A percentile compares a stretch with the other conserved stretches of the same genome.
These are phyloP conservation scores for Collybia sordida DNA, from an alignment of 768 basidiomycete genomes.

Conservation along the genomic window DNA sequence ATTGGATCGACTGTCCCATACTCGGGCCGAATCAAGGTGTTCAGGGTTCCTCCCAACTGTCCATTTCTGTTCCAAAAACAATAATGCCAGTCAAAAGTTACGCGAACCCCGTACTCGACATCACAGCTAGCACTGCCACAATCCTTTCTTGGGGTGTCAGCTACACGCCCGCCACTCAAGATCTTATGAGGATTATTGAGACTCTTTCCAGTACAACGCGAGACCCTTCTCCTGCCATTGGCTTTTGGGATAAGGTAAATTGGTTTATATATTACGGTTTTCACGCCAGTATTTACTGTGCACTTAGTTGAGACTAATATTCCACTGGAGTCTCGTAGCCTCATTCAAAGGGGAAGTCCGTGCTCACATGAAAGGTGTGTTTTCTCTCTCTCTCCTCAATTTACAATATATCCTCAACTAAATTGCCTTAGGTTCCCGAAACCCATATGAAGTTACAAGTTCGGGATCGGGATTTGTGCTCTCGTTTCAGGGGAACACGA, in stretches of 20 bases:
- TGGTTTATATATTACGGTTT: neutral
- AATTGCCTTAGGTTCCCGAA: conserved; percentile 61
- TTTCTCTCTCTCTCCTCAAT: neutral
- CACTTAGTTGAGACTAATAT: conserved; percentile 64
- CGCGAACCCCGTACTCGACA: conserved; percentile 67
- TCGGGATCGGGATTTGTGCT: conserved; percentile 86
- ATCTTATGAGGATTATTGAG: conserved; percentile 81
- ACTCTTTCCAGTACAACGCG: conserved; percentile 73
- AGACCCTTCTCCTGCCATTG: conserved; percentile 80
- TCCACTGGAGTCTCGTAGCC: conserved; percentile 79
- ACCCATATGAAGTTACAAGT: conserved; percentile 71
- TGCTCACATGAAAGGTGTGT: conserved; percentile 81
- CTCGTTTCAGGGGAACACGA: conserved; percentile 77
- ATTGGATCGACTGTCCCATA: conserved; percentile 72
- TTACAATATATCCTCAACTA: neutral
- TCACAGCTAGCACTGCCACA: conserved; percentile 65
- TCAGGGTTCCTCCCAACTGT: conserved; percentile 51
- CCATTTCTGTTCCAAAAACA: conserved; percentile 77
- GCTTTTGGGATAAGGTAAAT: conserved; percentile 93
- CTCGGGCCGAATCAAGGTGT: conserved; percentile 54
- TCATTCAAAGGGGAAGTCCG: conserved; percentile 73
- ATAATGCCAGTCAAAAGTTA: conserved; percentile 96
- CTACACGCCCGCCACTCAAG: conserved; percentile 82
- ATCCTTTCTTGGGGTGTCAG: conserved; percentile 89
- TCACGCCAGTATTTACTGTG: conserved; percentile 1